phyloP scores from a whole-genome alignment of 169 alveolate species.

The Plasmodium gonderi region DNA sequence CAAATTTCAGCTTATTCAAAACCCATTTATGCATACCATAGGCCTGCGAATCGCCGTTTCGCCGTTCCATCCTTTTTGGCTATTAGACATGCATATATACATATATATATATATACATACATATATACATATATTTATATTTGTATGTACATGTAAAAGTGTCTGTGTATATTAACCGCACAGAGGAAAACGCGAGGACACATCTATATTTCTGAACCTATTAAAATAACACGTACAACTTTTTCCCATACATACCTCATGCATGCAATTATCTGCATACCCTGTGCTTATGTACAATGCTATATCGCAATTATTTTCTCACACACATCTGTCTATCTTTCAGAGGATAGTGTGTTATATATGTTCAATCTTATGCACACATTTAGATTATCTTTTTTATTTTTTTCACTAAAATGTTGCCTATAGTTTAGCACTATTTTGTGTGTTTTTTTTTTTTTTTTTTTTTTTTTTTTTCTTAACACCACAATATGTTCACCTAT shows the following conservation, averaged over 20 bases:
- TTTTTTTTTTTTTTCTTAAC: background rate
- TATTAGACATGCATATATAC: background rate
- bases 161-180: background rate
- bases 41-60: slow-evolving; percentile 18
- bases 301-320: background rate
- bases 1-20: slow-evolving; percentile 30
- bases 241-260: background rate
- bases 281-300: background rate
- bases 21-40: slow-evolving; percentile 60
- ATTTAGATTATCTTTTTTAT: background rate
- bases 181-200: background rate
- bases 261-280: background rate
- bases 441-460: background rate
- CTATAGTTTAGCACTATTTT: background rate
- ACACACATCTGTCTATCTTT: background rate
- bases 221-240: background rate
- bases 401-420: background rate
- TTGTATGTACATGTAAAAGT: background rate
- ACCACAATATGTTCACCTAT: background rate
- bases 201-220: background rate
- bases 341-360: background rate
- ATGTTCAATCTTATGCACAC: background rate
- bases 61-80: slow-evolving; percentile 46
- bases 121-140: background rate
- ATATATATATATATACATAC: background rate